phyloP scores from a whole-genome alignment of 805 yeast genomes.

The Lipomyces kockii region DNA sequence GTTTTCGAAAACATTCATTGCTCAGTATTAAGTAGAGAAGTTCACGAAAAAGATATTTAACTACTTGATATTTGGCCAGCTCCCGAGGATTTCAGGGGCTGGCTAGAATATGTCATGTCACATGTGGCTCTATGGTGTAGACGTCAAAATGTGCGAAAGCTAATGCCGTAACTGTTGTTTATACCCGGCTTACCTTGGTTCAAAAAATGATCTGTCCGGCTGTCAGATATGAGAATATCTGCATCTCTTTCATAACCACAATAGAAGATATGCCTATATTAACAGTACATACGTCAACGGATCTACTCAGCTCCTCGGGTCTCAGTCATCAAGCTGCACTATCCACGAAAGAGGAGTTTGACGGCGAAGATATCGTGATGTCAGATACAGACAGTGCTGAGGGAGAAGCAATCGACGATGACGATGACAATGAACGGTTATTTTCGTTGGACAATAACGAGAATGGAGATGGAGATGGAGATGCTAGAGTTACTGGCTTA shows the following conservation, averaged over 20 bases:
- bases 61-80: too few relatives aligned
- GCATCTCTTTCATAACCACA: background rate
- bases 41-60: too few relatives aligned
- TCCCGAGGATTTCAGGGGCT: too few relatives aligned
- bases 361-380: conserved; percentile 17
- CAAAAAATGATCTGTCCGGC: background rate
- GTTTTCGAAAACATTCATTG: too few relatives aligned
- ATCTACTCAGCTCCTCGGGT: conserved; percentile 27
- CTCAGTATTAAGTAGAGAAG: too few relatives aligned
- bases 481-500: conserved; percentile 23
- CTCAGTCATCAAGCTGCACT: conserved; percentile 6
- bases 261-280: conserved; percentile 22
- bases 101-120: too few relatives aligned
- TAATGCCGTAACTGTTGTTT: background rate
- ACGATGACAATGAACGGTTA: conserved; percentile 40
- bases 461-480: conserved; percentile 16
- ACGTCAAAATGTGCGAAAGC: too few relatives aligned
- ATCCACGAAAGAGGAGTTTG: conserved; percentile 1
- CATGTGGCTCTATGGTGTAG: too few relatives aligned
- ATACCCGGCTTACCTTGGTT: background rate
- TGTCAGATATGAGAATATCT: background rate
- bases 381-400: conserved; percentile 16
- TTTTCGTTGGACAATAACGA: conserved; percentile 21
- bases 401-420: conserved; percentile 43
- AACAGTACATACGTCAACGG: conserved; percentile 26